phyloP scores from a whole-genome alignment of 164 flowering plant species.

The Sedum album region DNA sequence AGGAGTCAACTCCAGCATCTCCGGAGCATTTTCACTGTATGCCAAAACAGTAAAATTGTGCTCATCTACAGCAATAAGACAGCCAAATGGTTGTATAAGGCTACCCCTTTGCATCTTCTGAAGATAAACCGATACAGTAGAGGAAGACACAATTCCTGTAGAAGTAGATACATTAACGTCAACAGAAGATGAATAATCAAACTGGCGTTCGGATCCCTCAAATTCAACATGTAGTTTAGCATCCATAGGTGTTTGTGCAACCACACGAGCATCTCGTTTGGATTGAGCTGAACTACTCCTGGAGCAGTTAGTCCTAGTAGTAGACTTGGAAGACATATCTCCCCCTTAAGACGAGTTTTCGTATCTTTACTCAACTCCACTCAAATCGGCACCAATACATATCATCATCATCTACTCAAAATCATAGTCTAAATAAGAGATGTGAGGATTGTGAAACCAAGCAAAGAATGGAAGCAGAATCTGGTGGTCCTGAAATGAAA shows the following conservation, averaged over 20 bases:
- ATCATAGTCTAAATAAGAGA: no score
- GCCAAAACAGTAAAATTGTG: slow-evolving; percentile 41
- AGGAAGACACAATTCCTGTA: slow-evolving; percentile 34
- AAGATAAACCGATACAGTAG: slow-evolving; percentile 49
- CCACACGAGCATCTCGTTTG: slow-evolving; percentile 38
- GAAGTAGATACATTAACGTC: slow-evolving; percentile 34
- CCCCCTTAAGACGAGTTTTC: neutral
- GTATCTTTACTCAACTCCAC: slow-evolving; percentile 8
- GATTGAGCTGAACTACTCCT: slow-evolving; percentile 46
- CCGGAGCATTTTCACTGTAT: slow-evolving; percentile 65
- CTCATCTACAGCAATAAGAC: slow-evolving; percentile 57
- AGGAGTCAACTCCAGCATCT: slow-evolving; percentile 63
- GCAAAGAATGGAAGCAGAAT: no score
- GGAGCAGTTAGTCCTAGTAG: slow-evolving; percentile 36
- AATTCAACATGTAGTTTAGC: slow-evolving; percentile 55
- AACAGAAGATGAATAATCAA: slow-evolving; percentile 53
- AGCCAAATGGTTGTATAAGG: slow-evolving; percentile 62
- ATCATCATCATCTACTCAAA: no score
- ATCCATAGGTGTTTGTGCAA: slow-evolving; percentile 55
- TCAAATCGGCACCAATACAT: slow-evolving; percentile 9
- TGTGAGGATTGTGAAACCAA: no score
- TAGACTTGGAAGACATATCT: slow-evolving; percentile 49
- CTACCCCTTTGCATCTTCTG: slow-evolving; percentile 55
- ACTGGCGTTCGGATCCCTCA: slow-evolving; percentile 35
- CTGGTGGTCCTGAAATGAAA: no score